Base-by-base conservation (phyloP, 768 basidiomycete genomes). In the Serendipita indica region DNA sequence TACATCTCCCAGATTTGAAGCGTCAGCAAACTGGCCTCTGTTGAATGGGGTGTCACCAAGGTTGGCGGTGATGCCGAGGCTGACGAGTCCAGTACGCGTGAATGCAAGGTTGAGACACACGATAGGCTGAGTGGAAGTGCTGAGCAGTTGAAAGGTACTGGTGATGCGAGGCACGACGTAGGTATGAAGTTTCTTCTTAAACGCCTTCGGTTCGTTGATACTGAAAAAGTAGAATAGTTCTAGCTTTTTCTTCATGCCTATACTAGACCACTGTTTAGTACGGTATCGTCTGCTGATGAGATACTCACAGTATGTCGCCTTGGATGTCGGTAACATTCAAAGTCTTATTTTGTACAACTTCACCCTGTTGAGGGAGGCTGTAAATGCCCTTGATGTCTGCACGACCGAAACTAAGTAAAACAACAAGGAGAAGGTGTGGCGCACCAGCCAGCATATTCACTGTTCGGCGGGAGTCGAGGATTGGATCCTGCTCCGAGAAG, bases 161-260 rank as follows among this genome's bases (percentile, higher is more conserved):
- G 75, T 79, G 65, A 82, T 71, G 16, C 70, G 65, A 3, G 77
- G 73, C 3, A 72, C 64, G 52, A 80, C 69, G 14, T 70, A 59
- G 22, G 49, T 59, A 22, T 79, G 69, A 37, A 75, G 71, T 22
- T 64, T 63, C 10, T 10, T 10, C 62, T 73, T 73, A 70, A 82
- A 82, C 28, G 65, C 64, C 3, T 63, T 62, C 57, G 66, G 71
- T 63, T 82, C 61, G 52, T 67, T 66, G 63, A 82, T 75, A 57
- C 73, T 66, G 72, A 80, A 80, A 68, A 82, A 78, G 60, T 74
- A 69, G 64, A 75, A 79, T 6, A 69, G 66, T 61, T 80, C 73
- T 3, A 71, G 72, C 68, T 75, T 77, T 73, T 82, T 82, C 4
- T 74, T 76, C 37, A 81, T 72, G 16, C 79, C 80, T 35, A 72